Percentiles rank a stretch among this genome's conserved stretches.
Evolutionary conservation across 495 filamentous ascomycete species (phyloP).

Genomic region (Neurospora sp.): DNA sequence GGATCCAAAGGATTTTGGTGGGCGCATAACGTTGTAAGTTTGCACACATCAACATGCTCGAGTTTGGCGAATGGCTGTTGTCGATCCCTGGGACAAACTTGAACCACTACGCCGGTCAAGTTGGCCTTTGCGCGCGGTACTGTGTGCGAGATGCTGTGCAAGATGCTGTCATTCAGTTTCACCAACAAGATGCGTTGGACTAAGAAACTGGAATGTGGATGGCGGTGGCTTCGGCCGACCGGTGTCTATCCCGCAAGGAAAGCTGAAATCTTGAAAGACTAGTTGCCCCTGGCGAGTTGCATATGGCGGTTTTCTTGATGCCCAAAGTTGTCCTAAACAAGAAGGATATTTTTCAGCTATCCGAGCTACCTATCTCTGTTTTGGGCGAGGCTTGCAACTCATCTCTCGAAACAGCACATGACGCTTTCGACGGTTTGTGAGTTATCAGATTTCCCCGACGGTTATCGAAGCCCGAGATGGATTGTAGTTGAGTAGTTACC

Average conservation of each 20-base stretch:
- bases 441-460: not conserved
- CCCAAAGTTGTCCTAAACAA: constrained; percentile 4
- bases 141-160: not conserved
- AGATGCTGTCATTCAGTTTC: not conserved
- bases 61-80: not conserved
- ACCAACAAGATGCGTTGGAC: not conserved
- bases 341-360: constrained; percentile 1
- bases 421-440: not conserved
- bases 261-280: not conserved
- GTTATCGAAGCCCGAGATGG: not conserved
- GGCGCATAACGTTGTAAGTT: not conserved
- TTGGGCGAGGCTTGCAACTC: not conserved
- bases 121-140: not conserved
- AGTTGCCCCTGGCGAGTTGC: not conserved
- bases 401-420: not conserved
- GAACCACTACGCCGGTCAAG: not conserved
- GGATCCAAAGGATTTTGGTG: not conserved
- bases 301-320: constrained; percentile 1
- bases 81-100: not conserved
- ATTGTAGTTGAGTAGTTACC: not conserved
- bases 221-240: not conserved
- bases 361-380: not conserved
- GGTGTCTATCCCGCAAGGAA: not conserved
- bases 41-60: not conserved
- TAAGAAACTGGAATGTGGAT: not conserved